A percentile compares a stretch with the other conserved stretches of the same genome.
Conservation (phyloP, 2,329 filamentous ascomycete genomes). For the Lomentospora prolificans region DNA sequence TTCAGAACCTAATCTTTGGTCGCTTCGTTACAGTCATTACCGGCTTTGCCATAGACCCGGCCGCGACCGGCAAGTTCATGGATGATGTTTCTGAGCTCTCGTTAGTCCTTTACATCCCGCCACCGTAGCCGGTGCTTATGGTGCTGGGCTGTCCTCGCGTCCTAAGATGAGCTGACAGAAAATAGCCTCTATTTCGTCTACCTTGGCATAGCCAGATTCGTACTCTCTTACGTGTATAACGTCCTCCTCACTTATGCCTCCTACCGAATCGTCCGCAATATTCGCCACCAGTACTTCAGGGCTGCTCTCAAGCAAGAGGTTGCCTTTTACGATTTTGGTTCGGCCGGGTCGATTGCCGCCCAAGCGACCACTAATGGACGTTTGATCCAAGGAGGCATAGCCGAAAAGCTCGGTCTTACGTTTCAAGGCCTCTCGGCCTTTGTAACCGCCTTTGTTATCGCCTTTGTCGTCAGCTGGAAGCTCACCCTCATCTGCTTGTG, state of each 20-base stretch:
- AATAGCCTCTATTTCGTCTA: conserved; percentile 47
- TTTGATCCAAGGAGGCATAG: conserved; percentile 32
- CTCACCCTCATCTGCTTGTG: conserved; percentile 31
- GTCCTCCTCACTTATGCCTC: conserved; percentile 37
- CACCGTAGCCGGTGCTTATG: too few species aligned
- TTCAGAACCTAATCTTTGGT: conserved; percentile 53
- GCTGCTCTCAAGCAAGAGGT: conserved; percentile 31
- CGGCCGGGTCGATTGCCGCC: conserved; percentile 30
- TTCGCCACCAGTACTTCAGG: conserved; percentile 29
- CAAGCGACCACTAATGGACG: conserved; percentile 39
- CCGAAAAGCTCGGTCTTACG: conserved; percentile 33
- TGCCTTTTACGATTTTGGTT: conserved; percentile 39
- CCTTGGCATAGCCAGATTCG: conserved; percentile 44
- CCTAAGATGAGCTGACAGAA: neutral
- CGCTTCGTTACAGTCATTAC: conserved; percentile 44
- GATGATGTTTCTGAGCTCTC: conserved; percentile 34
- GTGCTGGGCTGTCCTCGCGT: too few species aligned
- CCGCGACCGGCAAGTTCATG: conserved; percentile 37
- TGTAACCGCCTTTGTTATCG: conserved; percentile 28
- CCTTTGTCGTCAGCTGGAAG: conserved; percentile 31
- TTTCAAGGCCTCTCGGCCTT: conserved; percentile 30
- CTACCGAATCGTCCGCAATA: conserved; percentile 37
- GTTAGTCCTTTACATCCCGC: conserved; percentile 21
- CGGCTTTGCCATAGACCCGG: conserved; percentile 37
- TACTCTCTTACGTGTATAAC: conserved; percentile 37